Base-by-base conservation (phyloP, 768 basidiomycete genomes). In the Vararia minispora region DNA sequence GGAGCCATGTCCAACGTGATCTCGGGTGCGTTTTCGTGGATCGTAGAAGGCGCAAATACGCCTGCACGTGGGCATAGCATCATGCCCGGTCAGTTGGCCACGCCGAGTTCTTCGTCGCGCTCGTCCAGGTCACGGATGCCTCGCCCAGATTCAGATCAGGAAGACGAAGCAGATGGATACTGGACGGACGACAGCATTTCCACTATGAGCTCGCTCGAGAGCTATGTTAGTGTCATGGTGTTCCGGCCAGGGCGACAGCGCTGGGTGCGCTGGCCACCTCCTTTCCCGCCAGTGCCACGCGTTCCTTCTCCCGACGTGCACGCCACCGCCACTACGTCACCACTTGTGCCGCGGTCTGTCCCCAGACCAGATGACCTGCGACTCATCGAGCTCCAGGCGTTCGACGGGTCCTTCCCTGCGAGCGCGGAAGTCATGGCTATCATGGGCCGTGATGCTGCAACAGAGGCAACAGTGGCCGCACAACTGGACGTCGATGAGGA, bases 331-430 rank as follows among this genome's bases (percentile, higher is more conserved):
- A 12, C 29, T 39, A 40, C 32, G 58, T 42, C 36, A 42, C 53
- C 6, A 42, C 50, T 9, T 44, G 52, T 22, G 35, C 26, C 6
- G 9, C 44, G 41, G 10, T 30, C 28, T 12, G 47, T 49, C 0
- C 30, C 64, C 9, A 16, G 49, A 2, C 36, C 26, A 3, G 50
- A 56, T 18, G 59, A 68, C 5, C 43, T 64, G 13, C 38, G 55
- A 4, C 50, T 75, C 28, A 51, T 69, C 8, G 44, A 45, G 13
- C 41, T 66, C 12, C 69, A 72, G 55, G 33, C 43, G 2, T 59
- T 60, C 20, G 67, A 74, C 36, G 76, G 76, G 0, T 71, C 71
- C 1, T 76, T 71, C 51, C n/a, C 47, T 6, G 41, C 55, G 1
- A 46, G 57, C 23, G 46, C 59, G 3, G 28, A 47, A 1, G 52